Evolutionary conservation across 78 protist genomes (phyloP).

Genomic region (Dictyostelium firmibasis): DNA sequence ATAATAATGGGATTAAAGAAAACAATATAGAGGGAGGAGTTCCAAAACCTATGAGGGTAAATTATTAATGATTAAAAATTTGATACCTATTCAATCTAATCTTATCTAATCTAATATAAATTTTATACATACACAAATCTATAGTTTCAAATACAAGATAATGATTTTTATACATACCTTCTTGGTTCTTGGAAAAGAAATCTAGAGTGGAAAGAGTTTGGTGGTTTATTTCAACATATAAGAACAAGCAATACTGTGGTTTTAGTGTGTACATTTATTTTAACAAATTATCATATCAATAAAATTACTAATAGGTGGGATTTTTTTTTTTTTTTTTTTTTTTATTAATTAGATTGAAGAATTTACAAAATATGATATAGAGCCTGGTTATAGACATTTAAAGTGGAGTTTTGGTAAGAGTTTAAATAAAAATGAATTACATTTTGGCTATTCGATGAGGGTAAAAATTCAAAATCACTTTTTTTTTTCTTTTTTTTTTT

Average conservation of each 20-base stretch:
- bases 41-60: conserved; percentile 59
- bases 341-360: conserved; percentile 54
- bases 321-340: no score
- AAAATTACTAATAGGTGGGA: neutral
- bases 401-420: conserved; percentile 85
- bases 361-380: conserved; percentile 14
- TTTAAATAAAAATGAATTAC: conserved; percentile 49
- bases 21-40: neutral
- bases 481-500: no score
- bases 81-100: neutral
- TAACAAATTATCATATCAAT: no score
- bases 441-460: conserved; percentile 81
- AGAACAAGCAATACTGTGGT: conserved; percentile 84
- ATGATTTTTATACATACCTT: conserved; percentile 67
- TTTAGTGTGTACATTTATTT: conserved; percentile 10
- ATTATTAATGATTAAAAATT: neutral
- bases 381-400: conserved; percentile 42
- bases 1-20: neutral
- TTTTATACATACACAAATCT: no score
- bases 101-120: neutral
- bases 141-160: conserved; percentile 57
- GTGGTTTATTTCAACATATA: conserved; percentile 56
- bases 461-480: no score
- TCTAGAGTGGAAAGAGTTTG: conserved; percentile 82
- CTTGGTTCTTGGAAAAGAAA: conserved; percentile 83